Base-by-base conservation (phyloP, 2,329 filamentous ascomycete genomes). In the Aureobasidium sp. region DNA sequence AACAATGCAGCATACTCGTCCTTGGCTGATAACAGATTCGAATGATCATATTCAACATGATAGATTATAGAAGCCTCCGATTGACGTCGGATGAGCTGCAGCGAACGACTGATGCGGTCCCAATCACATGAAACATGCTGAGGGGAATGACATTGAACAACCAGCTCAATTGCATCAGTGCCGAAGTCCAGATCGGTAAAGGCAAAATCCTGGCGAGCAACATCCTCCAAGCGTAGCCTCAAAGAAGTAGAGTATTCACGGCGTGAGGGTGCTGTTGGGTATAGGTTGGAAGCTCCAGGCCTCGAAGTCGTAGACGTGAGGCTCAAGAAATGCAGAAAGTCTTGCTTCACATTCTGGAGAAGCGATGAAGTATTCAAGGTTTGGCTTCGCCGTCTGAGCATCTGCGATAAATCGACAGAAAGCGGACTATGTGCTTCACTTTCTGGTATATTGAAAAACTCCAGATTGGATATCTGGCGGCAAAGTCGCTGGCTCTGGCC, bases 361-460 rank as follows among this genome's bases (percentile, higher is more conserved):
- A 48, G 44, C 11, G 34, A 34, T n/a, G 22, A 21, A 16, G 44
- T 21, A 3, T 37, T 25, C 12, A 25, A 32, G 4, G n/a, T 37
- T 6, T 37, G 30, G 1, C 5, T 27, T 12, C 16, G 29, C 8
- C 44, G 30, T 6, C 32, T 27, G 4, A 48, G 16, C 3, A 17
- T 48, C 6, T 16, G 30, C 3, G 30, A 48, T 11, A 48, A 12
- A 14, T 48, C 44, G 4, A 19, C 30, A 19, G 44, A 35, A 3
- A 48, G 32, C 4, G 30, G 32, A 27, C 4, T 17, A 11, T 12
- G 19, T 5, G 49, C 38, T 27, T 49, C 55, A 24, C 7, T 50
- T 25, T 88, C 84, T 2, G 83, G 83, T 14, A 86, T 71, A 60
- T 89, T 89, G 71, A 83, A 88, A 65, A 88, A 90, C 62, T 90